Conservation (phyloP, 805 yeast species). For the Hemisphaericaspora nanyangensis region DNA sequence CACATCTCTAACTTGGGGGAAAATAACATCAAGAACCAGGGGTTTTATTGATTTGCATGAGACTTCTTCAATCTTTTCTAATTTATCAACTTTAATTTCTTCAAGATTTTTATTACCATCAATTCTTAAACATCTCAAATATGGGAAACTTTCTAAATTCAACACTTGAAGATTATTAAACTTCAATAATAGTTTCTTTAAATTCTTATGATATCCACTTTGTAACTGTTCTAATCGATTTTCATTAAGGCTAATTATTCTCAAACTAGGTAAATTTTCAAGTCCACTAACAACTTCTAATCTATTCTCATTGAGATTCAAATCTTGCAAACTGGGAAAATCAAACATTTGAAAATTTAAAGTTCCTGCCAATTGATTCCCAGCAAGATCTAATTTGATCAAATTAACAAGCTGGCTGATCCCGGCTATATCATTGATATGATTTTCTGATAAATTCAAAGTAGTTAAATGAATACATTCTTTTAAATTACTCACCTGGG, state of each 20-base stretch:
- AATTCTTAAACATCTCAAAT: conserved; percentile 39
- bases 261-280: conserved; percentile 30
- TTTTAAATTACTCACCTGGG: conserved; percentile 31
- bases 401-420: conserved; percentile 38
- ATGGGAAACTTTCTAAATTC: conserved; percentile 31
- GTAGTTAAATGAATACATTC: conserved; percentile 39
- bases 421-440: conserved; percentile 31
- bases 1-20: conserved; percentile 15
- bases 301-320: conserved; percentile 42
- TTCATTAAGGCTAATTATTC: conserved; percentile 39
- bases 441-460: conserved; percentile 37
- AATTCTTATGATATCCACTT: conserved; percentile 15
- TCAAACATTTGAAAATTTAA: conserved; percentile 32
- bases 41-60: conserved; percentile 36
- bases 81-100: conserved; percentile 18
- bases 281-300: conserved; percentile 31
- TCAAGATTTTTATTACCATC: conserved; percentile 39
- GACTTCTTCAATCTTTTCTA: conserved; percentile 38
- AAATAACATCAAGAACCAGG: not conserved
- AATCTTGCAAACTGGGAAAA: conserved; percentile 40
- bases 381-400: conserved; percentile 36
- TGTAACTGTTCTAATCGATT: conserved; percentile 28
- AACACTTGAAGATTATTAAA: conserved; percentile 32
- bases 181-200: conserved; percentile 37
- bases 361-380: conserved; percentile 36